Conservation (phyloP, 2,329 filamentous ascomycete genomes). For the Colletotrichum theobromicola region DNA sequence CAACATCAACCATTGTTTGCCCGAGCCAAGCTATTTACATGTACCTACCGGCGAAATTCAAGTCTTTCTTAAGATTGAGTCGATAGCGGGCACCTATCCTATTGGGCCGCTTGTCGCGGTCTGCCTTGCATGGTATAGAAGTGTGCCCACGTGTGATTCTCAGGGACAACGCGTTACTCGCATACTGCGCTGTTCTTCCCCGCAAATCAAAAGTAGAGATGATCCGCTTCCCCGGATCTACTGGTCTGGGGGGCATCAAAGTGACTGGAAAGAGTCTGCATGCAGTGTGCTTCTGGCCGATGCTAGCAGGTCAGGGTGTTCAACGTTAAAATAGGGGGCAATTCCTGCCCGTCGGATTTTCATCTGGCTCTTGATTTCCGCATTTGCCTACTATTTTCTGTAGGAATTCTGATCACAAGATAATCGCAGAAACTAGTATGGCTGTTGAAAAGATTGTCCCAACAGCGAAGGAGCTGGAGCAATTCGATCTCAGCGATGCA, state of each 20-base stretch:
- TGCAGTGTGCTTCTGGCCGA: background rate
- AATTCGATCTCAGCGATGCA: background rate
- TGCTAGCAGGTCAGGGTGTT: background rate
- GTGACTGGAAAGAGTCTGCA: background rate
- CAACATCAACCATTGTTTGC: accelerated
- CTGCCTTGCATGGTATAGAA: background rate
- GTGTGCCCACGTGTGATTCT: background rate
- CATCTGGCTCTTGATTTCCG: accelerated
- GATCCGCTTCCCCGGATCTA: background rate
- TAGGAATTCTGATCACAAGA: accelerated
- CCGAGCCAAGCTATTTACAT: background rate
- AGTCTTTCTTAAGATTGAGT: background rate
- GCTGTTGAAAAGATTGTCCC: background rate
- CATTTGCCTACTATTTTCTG: background rate
- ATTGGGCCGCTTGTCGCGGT: background rate
- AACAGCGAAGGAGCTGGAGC: background rate
- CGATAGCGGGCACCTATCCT: background rate
- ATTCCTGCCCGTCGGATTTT: accelerated
- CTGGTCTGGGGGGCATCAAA: background rate
- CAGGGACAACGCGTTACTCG: background rate
- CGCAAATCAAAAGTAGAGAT: background rate
- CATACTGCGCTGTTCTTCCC: background rate
- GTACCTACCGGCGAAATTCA: background rate
- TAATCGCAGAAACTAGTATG: background rate
- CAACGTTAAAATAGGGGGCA: background rate